Evolutionary conservation across 257 asterid genomes (phyloP), one percentile per base, ranked within the genome.

Genomic region (Knoxia roxburghii): DNA sequence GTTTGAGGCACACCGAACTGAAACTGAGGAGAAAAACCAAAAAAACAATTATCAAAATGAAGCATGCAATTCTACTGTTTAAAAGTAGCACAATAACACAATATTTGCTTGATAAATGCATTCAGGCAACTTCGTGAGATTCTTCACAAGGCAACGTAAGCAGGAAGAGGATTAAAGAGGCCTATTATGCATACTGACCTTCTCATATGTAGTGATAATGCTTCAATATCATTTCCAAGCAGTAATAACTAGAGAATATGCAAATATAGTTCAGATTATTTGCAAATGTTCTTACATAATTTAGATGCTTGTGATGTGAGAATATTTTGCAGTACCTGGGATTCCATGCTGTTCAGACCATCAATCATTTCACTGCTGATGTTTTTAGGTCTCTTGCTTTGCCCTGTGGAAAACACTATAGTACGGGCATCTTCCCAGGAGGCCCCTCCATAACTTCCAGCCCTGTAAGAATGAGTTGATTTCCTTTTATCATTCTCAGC

Each of bases 1-100:
- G 84, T 66, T 59, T 84, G 85, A 65, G 94, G 79, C 74, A 86
- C 79, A 56, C 95, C 70, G 73, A 87, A 90, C 80, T 87, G 95
- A 68, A 90, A 83, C 95, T 90, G 88, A 32, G 49, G 63, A 33
- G 1, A 2, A 13, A 55, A 54, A 17, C 10, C 5, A 30, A 4
- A 13, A 4, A 20, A 65, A 5, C 5, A 21, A 23, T n/a, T 3
- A 35, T 9, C 45, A 64, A 4, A 20, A 52, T 26, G n/a, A 57
- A 57, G 37, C n/a, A 55, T 55, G 61, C n/a, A 55, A 18, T 55
- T 33, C 5, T 27, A 26, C 4, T 0, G 61, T 27, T 55, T 13
- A 55, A 12, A 13, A 55, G 61, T 11, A 43, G 18, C 18, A 12
- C 49, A 43, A 2, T 12, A 57, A 30, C 24, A 57, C 24, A 15